Base-by-base conservation (phyloP, 23 red algal genomes). In the Gracilaria domingensis region DNA sequence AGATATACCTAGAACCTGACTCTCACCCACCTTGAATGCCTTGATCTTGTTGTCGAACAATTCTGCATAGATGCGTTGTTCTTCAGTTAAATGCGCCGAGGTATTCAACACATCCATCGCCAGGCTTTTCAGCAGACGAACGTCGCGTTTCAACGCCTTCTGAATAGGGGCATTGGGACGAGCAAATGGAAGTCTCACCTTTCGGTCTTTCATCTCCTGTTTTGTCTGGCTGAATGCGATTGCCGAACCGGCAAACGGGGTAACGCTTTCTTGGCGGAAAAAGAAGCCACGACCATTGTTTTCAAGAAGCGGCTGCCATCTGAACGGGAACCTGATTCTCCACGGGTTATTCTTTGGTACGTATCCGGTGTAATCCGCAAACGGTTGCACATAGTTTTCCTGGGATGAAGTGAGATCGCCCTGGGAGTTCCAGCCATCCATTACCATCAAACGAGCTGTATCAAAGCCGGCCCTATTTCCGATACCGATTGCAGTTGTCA, bases 241-340 rank as follows among this genome's bases (percentile, higher is more conserved):
- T 16, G 35, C 84, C 20, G 32, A 59, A 2, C 84, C 84, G 13
- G 66, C 50, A 18, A 29, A 62, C 59, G 83, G 83, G 25, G 62
- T 64, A 17, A 87, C 83, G 35, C 66, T 56, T 29, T 74, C 71
- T 42, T 89, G 85, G 12, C 71, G 50, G 48, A 50, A 73, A 36
- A 78, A 89, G 34, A 55, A 51, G 9, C 85, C 85, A 20, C 16
- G 53, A 8, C 76, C 76, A 77, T 60, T 53, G 25, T 32, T 45
- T 62, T 89, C 60, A 35, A 78, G 37, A 12, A 79, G n/a, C 11
- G 85, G 85, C 56, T 89, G 85, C 85, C 85, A 89, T 20, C 35
- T 39, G 26, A 89, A 79, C 4, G 85, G 85, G 26, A 66, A 61
- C 33, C 56, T 42, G 48, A 55, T 80, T 29, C 32, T 28, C 76